These are phyloP conservation scores for Herpotrichia juniperi DNA, from an alignment of 2,329 filamentous ascomycete genomes.

Conservation along the genomic window DNA sequence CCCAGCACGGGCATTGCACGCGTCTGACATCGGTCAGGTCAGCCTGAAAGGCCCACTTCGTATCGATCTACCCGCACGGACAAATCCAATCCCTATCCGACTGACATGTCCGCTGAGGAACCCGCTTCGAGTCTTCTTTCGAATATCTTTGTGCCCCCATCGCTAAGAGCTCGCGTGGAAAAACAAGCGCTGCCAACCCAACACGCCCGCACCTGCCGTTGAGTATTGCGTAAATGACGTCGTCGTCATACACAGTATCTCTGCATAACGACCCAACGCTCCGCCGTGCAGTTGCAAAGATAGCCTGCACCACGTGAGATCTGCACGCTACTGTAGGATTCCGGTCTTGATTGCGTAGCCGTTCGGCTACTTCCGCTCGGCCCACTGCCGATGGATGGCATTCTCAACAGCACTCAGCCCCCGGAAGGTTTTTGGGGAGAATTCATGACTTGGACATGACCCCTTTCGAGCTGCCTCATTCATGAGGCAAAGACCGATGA, in stretches of 20 bases:
- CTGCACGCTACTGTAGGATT: background rate
- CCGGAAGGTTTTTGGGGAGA: too few relatives aligned
- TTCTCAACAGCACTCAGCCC: background rate
- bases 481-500: background rate
- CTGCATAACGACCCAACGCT: too few relatives aligned
- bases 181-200: too few relatives aligned
- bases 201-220: too few relatives aligned
- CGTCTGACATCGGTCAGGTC: conserved; percentile 19
- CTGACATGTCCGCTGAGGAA: background rate
- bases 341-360: background rate
- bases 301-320: background rate
- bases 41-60: background rate
- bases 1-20: conserved; percentile 15
- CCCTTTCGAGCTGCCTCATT: background rate
- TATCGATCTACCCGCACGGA: conserved; percentile 26
- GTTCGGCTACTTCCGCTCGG: background rate
- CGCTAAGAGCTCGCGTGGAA: too few relatives aligned
- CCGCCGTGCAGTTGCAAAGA: too few relatives aligned
- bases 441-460: too few relatives aligned
- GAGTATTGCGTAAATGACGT: too few relatives aligned
- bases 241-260: too few relatives aligned
- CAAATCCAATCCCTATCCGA: background rate
- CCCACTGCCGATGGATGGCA: background rate
- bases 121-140: background rate
- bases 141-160: background rate